Conservation (phyloP, 768 basidiomycete species). For the Psilocybe cyanescens region DNA sequence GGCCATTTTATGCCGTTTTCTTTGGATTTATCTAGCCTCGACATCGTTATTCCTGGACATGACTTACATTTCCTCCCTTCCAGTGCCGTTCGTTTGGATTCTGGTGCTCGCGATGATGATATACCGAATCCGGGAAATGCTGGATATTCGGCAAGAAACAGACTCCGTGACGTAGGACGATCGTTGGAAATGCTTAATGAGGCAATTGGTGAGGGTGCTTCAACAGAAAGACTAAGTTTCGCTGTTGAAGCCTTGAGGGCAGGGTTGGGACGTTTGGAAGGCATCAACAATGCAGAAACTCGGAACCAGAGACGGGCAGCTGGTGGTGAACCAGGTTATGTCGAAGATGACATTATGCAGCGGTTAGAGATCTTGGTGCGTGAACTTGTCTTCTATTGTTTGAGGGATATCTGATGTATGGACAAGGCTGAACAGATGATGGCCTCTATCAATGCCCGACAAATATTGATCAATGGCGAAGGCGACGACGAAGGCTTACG, state of each 20-base stretch:
- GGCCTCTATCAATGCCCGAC: conserved; percentile 19
- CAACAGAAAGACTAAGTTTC: conserved; percentile 18
- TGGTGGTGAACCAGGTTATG: conserved; percentile 9
- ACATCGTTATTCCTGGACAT: conserved; percentile 2
- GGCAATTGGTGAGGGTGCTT: conserved; percentile 20
- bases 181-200: conserved; percentile 26
- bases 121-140: background rate
- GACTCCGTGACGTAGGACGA: conserved; percentile 21
- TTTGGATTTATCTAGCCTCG: conserved; percentile 11
- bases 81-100: background rate
- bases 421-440: conserved; percentile 39
- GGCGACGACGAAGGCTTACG: conserved; percentile 9
- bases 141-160: conserved; percentile 1
- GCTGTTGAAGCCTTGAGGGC: conserved; percentile 23
- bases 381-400: background rate
- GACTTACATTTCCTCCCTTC: background rate
- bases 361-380: conserved; percentile 35
- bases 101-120: background rate
- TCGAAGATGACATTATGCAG: conserved; percentile 29
- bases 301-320: background rate
- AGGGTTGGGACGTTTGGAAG: conserved; percentile 16
- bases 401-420: background rate
- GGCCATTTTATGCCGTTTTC: conserved; percentile 17
- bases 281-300: background rate
- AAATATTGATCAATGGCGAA: conserved; percentile 8